These are phyloP conservation scores for Boletus edulis DNA, from an alignment of 768 basidiomycete genomes.

Conservation along the genomic window DNA sequence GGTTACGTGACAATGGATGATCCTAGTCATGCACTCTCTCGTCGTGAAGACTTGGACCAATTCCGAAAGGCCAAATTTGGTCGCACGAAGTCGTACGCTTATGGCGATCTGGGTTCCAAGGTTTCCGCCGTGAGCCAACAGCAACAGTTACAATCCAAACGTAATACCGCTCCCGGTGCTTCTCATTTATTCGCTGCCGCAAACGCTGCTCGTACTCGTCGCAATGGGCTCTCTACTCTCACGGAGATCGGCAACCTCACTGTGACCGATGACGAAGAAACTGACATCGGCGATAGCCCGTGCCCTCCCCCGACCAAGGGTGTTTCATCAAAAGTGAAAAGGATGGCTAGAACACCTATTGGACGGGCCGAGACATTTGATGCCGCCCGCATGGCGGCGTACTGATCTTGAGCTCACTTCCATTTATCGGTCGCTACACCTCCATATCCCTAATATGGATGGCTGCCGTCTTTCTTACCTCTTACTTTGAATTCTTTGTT, in stretches of 20 bases:
- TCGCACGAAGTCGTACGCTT: conserved; percentile 88
- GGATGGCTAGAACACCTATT: conserved; percentile 47
- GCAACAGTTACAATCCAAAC: conserved; percentile 47
- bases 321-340: conserved; percentile 55
- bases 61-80: conserved; percentile 88
- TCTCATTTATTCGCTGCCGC: conserved; percentile 66
- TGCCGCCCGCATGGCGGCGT: conserved; percentile 50
- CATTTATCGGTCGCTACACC: background rate
- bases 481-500: conserved; percentile 6
- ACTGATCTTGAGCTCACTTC: conserved; percentile 31
- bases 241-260: conserved; percentile 63
- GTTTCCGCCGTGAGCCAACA: conserved; percentile 35
- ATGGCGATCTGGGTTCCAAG: conserved; percentile 68
- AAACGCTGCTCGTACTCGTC: conserved; percentile 63
- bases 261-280: conserved; percentile 71
- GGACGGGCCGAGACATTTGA: conserved; percentile 69
- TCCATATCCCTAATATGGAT: background rate
- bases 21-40: conserved; percentile 74
- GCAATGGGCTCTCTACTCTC: conserved; percentile 61
- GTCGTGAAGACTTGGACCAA: conserved; percentile 85
- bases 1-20: conserved; percentile 96
- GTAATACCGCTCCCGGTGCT: conserved; percentile 64
- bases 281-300: conserved; percentile 81
- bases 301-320: conserved; percentile 77
- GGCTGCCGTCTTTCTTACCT: background rate